These are phyloP conservation scores for Coemansia sp. DNA, from an alignment of 371 early-diverging fungal species.

Conservation along the genomic window DNA sequence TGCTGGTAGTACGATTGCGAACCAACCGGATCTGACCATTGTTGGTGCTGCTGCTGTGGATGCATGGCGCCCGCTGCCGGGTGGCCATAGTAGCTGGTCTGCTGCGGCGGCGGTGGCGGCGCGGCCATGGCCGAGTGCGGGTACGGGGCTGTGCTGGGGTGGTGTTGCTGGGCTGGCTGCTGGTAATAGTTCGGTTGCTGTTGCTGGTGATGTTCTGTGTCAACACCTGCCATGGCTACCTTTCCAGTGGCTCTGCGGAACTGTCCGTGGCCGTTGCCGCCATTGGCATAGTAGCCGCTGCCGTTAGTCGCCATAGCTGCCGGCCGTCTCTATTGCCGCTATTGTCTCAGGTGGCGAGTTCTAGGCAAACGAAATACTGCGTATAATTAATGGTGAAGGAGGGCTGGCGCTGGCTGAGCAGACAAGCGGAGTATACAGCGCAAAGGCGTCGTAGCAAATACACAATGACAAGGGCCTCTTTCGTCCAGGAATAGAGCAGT, in stretches of 20 bases:
- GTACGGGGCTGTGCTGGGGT: background rate
- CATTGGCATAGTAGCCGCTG: constrained; percentile 24
- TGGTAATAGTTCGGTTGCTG: constrained; percentile 10
- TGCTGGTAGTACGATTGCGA: constrained; percentile 24
- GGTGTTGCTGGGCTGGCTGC: constrained; percentile 13
- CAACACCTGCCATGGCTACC: constrained; percentile 14
- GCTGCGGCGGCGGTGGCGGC: constrained; percentile 18
- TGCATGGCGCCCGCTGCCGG: background rate
- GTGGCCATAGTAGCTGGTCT: background rate
- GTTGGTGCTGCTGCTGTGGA: constrained; percentile 13
- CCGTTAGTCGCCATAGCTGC: background rate
- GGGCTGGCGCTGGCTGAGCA: background rate
- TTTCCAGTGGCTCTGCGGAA: constrained; percentile 42
- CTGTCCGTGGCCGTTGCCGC: constrained; percentile 14
- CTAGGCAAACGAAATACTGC: background rate
- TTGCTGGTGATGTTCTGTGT: background rate
- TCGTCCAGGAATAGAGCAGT: constrained; percentile 4
- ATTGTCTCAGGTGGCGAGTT: no score
- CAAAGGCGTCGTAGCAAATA: background rate
- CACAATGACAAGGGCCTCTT: background rate
- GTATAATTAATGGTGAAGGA: background rate
- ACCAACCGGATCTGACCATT: constrained; percentile 14
- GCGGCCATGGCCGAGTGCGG: constrained; percentile 31
- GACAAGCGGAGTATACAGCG: background rate
- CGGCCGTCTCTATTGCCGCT: no score